Evolutionary conservation across 305 asterid genomes (phyloP).

Genomic region (Solanum hybrid): DNA sequence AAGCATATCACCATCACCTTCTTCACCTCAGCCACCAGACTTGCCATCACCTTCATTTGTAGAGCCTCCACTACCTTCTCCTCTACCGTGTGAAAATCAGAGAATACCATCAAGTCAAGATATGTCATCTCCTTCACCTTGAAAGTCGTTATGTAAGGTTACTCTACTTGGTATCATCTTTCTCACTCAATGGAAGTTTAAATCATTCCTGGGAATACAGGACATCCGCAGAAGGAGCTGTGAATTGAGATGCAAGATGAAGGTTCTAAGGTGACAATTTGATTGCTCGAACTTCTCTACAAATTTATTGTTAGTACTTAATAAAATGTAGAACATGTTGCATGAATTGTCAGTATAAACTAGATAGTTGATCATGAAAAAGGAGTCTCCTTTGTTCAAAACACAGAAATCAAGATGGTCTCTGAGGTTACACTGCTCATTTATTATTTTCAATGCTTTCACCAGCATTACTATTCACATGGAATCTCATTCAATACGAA

Average conservation of each 20-base stretch:
- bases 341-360: not conserved
- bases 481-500: not conserved
- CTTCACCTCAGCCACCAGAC: not conserved
- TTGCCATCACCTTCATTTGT: not conserved
- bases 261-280: not conserved
- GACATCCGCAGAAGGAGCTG: not conserved
- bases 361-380: not conserved
- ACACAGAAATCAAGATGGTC: not conserved
- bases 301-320: not conserved
- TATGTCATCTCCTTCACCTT: not conserved
- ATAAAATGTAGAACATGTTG: constrained; percentile 1
- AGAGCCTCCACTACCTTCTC: not conserved
- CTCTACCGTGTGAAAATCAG: not conserved
- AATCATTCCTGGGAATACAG: not conserved
- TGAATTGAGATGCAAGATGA: not conserved
- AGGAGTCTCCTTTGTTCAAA: not conserved
- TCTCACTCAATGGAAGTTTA: not conserved
- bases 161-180: not conserved
- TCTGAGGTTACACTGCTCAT: not conserved
- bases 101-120: not conserved
- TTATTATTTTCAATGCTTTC: not conserved
- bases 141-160: not conserved
- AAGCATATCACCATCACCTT: not conserved
- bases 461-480: not conserved
- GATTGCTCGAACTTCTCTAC: not conserved